A percentile compares a stretch with the other conserved stretches of the same genome.
phyloP scores from a whole-genome alignment of 768 basidiomycete genomes.

The Rhodotorula paludigena region DNA sequence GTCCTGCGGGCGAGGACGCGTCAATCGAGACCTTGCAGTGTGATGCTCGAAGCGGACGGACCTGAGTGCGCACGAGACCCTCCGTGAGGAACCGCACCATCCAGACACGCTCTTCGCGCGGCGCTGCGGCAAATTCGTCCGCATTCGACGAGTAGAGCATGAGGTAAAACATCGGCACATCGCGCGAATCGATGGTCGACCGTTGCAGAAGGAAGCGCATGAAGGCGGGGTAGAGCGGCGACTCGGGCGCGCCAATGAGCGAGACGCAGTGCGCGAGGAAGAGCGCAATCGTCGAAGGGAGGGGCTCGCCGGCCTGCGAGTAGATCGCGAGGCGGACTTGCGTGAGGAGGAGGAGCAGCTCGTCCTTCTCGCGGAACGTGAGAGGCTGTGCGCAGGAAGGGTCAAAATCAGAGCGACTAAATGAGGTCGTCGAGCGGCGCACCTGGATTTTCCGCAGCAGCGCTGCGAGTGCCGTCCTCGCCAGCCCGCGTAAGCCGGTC shows the following conservation, averaged over 20 bases:
- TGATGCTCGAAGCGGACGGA: not conserved
- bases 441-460: slow-evolving; percentile 65
- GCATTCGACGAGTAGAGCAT: slow-evolving; percentile 60
- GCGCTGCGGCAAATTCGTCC: slow-evolving; percentile 33
- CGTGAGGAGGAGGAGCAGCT: slow-evolving; percentile 40
- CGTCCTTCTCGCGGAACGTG: slow-evolving; percentile 39
- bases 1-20: slow-evolving; percentile 19
- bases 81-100: slow-evolving; percentile 36
- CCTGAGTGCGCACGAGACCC: slow-evolving; percentile 37
- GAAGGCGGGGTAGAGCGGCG: slow-evolving; percentile 79
- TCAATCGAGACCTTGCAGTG: too few species aligned
- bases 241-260: slow-evolving; percentile 77
- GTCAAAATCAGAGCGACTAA: not conserved
- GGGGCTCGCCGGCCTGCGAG: slow-evolving; percentile 47
- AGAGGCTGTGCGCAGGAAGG: not conserved
- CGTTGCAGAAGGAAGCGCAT: slow-evolving; percentile 86
- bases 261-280: slow-evolving; percentile 76
- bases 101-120: slow-evolving; percentile 36
- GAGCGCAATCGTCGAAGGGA: slow-evolving; percentile 74
- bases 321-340: slow-evolving; percentile 29
- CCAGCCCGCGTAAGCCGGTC: slow-evolving; percentile 57
- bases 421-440: slow-evolving; percentile 39
- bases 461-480: slow-evolving; percentile 57
- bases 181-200: slow-evolving; percentile 67
- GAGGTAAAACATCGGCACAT: slow-evolving; percentile 84